Evolutionary conservation across 2,329 filamentous ascomycete species (phyloP).

Genomic region (Coniella vitis): DNA sequence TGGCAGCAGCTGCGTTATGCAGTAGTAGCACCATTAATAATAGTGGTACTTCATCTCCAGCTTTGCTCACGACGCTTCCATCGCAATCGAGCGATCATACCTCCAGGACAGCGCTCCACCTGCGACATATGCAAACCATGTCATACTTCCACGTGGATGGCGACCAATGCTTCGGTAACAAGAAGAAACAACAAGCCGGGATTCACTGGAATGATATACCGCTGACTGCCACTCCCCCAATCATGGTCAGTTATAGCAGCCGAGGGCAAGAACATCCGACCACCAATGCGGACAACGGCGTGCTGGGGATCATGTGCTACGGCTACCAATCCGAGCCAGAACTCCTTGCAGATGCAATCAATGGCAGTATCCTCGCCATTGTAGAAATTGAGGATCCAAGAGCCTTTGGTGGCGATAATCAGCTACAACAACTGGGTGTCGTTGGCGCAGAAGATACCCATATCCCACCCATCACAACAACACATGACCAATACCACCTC

Average conservation of each 20-base stretch:
- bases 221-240: slow-evolving; percentile 51
- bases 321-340: slow-evolving; percentile 54
- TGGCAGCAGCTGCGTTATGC: slow-evolving; percentile 26
- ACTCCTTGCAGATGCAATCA: slow-evolving; percentile 57
- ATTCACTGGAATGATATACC: slow-evolving; percentile 46
- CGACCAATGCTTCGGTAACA: slow-evolving; percentile 5
- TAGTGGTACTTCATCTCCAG: slow-evolving; percentile 17
- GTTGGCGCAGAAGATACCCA: too few species aligned
- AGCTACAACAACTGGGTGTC: not conserved
- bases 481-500: slow-evolving; percentile 37
- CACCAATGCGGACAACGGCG: slow-evolving; percentile 38
- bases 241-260: slow-evolving; percentile 55
- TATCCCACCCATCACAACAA: too few species aligned
- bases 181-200: not conserved
- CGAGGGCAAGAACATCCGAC: too few species aligned
- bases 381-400: slow-evolving; percentile 50
- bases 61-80: slow-evolving; percentile 50
- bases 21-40: too few species aligned
- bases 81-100: slow-evolving; percentile 51
- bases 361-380: slow-evolving; percentile 63
- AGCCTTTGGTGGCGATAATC: slow-evolving; percentile 34
- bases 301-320: slow-evolving; percentile 62
- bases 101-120: slow-evolving; percentile 55
- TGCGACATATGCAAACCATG: slow-evolving; percentile 70
- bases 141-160: slow-evolving; percentile 62